Base-by-base conservation (phyloP, 305 asterid species). In the Ajuga reptans region DNA sequence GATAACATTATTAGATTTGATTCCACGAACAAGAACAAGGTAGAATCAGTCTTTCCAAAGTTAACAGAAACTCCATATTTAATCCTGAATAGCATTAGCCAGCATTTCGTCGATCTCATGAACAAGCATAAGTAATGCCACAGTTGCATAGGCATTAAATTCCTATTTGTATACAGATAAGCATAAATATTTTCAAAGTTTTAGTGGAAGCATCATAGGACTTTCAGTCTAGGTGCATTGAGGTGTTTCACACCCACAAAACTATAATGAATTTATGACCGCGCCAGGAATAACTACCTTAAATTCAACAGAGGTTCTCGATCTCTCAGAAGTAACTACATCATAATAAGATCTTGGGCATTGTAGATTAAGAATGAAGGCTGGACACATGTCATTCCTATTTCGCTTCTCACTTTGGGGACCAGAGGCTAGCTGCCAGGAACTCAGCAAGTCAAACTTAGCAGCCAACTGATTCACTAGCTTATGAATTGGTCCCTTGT, bases 401-500 rank as follows among this genome's bases (percentile, higher is more conserved):
- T 76, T 84, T 66, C 69, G 85, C 80, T 81, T 87, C 81, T 78
- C 83, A 16, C 66, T 45, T 51, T 74, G 81, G 42, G 74, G 70
- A 45, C 68, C 61, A 68, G 72, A 42, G 42, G 73, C 59, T 43
- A 45, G 78, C 83, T 72, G 80, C 79, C 83, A 75, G 50, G 78
- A 42, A 77, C 62, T 79, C 58, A 52, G 66, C 56, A 37, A 61
- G 75, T 75, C 87, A 83, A 84, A 84, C 63, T 82, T 79, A 56
- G 78, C 81, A 61, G 97, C 96, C 84, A 91, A 68, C 72, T 84
- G 85, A 78, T 93, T 93, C 78, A 93, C 73, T 80, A 89, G 77
- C 77, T 89, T 89, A 80, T 93, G 97, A 75, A 90, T 86, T 60
- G 87, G 96, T 72, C 99, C 99, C 78, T 83, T 90, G 87, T 78